Base-by-base conservation (phyloP, 2,329 filamentous ascomycete genomes). In the Nemania sp. region DNA sequence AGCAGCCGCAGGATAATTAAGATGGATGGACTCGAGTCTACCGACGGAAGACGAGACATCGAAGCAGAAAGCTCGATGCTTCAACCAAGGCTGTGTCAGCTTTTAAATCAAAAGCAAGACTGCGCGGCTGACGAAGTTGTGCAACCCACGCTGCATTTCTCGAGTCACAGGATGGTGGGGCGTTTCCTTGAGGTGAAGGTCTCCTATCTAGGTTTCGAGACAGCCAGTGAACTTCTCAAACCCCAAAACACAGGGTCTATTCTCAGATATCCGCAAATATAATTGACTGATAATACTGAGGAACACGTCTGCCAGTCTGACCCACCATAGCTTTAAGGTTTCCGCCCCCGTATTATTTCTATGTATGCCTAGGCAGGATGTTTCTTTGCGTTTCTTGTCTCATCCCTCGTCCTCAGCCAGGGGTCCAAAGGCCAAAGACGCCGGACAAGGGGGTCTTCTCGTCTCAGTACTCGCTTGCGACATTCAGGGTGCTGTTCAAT, bases 21-120 rank as follows among this genome's bases (percentile, higher is more conserved):
- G 58, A 64, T 64, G 61, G 59, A 60, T 51, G 56, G 64, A 52
- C 51, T 66, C 62, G 63, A 62, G 62, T 67, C 64, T 64, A 61
- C 60, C 34, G 54, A 17, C 48, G 54, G 59, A 64, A 66, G 68
- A 66, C 64, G 65, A 64, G 60, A 64, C 52, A 55, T 57, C 49
- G 57, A 62, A 57, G 55, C 52, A 61, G 52, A 58, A 58, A 52
- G 51, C 26, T n/a, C n/a, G n/a, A n/a, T n/a, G n/a, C n/a, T n/a
- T n/a, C n/a, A n/a, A n/a, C 24, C n/a, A 43, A 30, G 23, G 33
- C 34, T 36, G 45, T 30, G 8, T 28, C 9, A 33, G 39, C 57
- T 54, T 61, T 57, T 54, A 53, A 47, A 15, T 30, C 37, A 17
- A 9, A 44, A 24, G n/a, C 57, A 59, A 60, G 47, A 55, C 52